Evolutionary conservation across 1,139 yeast species (phyloP), one percentile per base, ranked within the genome.

Genomic region (Yamadazyma pseudoaaseri): DNA sequence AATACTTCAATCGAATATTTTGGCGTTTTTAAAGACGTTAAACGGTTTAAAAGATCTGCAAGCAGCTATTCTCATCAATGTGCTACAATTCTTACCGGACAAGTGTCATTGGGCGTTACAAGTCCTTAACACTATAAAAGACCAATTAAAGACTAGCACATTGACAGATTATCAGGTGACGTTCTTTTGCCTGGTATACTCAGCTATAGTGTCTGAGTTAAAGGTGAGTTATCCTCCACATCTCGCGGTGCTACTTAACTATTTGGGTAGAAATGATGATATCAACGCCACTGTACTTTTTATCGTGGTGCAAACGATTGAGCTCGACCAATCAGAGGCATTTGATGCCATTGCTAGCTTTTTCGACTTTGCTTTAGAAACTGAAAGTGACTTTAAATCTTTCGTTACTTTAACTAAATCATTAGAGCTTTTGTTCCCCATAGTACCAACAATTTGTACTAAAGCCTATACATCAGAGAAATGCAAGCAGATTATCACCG

Each of bases 291-390:
- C 48, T 9, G 42, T 58, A 3, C 39, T 63, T 20, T 44, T 62
- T 17, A 48, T 64, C 5, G 38, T 56, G 3, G 50, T 64, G 4
- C 59, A 53, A 23, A 42, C 45, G 26, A 39, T 61, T 22, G 54
- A 58, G 34, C 16, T 42, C 2, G 39, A 50, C 17, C 47, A 47
- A 13, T 27, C 22, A 0, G 41, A 45, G 17, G 40, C 58, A 0
- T 29, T 38, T 3, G 57, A 49, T 5, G 43, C 47, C 4, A 47
- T 65, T 3, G 27, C 37, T 3, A 56, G 51, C 15, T 60, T 50
- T 33, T 48, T 65, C 21, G 68, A 63, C 24, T 45, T 29, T 24
- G 29, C 29, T 4, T 9, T 45, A 11, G 56, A 52, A 10, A 41
- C 47, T 1, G 41, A 39, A 7, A 9, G 42, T 2, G 41, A 46